phyloP scores from a whole-genome alignment of 1,139 yeast genomes.

The Debaryomycetaceae sp. region DNA sequence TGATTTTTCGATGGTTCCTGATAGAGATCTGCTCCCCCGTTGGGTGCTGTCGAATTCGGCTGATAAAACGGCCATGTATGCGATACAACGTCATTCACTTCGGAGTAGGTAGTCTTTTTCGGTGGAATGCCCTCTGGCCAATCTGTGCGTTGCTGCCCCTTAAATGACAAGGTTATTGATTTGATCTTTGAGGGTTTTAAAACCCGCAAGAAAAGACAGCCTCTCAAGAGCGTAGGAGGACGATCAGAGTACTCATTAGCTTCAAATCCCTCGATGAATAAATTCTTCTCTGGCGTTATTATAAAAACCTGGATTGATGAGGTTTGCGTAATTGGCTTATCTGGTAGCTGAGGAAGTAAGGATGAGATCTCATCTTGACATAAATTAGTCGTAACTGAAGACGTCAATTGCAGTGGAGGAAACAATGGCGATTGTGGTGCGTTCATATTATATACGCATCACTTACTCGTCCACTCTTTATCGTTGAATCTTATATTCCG shows the following conservation, averaged over 20 bases:
- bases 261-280: slow-evolving; percentile 81
- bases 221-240: slow-evolving; percentile 83
- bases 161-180: slow-evolving; percentile 59
- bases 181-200: slow-evolving; percentile 75
- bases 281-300: slow-evolving; percentile 71
- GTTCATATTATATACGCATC: slow-evolving; percentile 4
- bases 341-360: slow-evolving; percentile 45
- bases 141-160: slow-evolving; percentile 78
- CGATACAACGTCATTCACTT: slow-evolving; percentile 60
- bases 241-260: slow-evolving; percentile 59
- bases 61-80: slow-evolving; percentile 92
- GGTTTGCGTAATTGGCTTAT: slow-evolving; percentile 44
- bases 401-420: slow-evolving; percentile 28
- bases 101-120: slow-evolving; percentile 62
- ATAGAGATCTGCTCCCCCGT: slow-evolving; percentile 58
- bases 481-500: too few relatives aligned
- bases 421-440: slow-evolving; percentile 28
- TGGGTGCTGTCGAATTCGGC: slow-evolving; percentile 20
- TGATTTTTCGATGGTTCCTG: slow-evolving; percentile 27
- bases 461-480: too few relatives aligned
- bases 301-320: slow-evolving; percentile 50
- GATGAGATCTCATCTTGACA: slow-evolving; percentile 7
- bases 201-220: slow-evolving; percentile 69
- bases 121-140: slow-evolving; percentile 99
- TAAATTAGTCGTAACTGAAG: slow-evolving; percentile 2